Conservation (phyloP, 73 alveolate genomes). For the Paramecium pentaurelia region DNA sequence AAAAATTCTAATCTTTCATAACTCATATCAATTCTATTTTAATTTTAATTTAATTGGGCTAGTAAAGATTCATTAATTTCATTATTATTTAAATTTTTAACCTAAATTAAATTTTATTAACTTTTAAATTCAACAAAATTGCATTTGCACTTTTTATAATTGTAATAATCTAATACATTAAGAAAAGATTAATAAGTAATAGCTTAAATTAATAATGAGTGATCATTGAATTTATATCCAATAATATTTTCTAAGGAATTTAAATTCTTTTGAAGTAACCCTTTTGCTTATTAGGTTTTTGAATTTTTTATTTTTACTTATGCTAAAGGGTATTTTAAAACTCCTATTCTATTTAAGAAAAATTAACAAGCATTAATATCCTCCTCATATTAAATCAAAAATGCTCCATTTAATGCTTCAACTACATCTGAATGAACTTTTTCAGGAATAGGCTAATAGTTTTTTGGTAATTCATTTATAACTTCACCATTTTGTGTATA, state of each 20-base stretch:
- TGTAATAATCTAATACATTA: not conserved
- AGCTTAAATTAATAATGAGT: not conserved
- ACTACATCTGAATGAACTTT: constrained; percentile 36
- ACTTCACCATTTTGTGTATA: not conserved
- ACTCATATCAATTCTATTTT: constrained; percentile 13
- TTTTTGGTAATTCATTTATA: not conserved
- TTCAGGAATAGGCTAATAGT: constrained; percentile 24
- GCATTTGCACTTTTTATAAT: not conserved
- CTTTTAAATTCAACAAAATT: not conserved
- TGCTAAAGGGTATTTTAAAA: not conserved
- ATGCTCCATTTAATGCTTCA: constrained; percentile 42
- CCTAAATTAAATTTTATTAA: not conserved
- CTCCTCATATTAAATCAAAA: not conserved
- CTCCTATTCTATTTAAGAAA: not conserved
- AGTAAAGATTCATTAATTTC: not conserved
- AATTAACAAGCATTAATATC: constrained; percentile 1
- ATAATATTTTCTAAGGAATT: not conserved
- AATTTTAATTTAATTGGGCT: not conserved
- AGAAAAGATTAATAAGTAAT: not conserved
- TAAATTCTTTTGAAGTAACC: not conserved
- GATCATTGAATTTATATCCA: constrained; percentile 2
- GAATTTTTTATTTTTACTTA: not conserved
- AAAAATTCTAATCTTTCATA: constrained; percentile 63
- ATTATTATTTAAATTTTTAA: not conserved
- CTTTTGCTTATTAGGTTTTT: not conserved